Evolutionary conservation across 768 basidiomycete genomes (phyloP), one percentile per base, ranked within the genome.

Genomic region (Auricularia sp.): DNA sequence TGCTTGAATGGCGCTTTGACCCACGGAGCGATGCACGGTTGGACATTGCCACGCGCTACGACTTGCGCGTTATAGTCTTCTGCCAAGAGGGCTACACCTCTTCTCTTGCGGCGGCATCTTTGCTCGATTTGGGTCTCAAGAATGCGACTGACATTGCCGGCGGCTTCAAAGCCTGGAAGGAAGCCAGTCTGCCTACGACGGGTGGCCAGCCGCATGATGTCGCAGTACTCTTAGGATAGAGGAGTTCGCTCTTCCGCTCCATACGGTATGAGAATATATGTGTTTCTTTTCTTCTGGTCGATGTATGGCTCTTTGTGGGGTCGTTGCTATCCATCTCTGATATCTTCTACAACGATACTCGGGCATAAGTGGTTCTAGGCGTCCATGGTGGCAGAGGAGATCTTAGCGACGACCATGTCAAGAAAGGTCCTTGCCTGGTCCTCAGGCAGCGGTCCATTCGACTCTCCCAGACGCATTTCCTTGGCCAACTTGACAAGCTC

Each of bases 1-100:
- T 85, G 4, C 79, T 92, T 63, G 90, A 92, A 72, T 90, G 89
- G 88, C 81, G 84, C 29, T 86, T 92, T 68, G 90, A 92, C 73
- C 90, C 90, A 3, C 79, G 88, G 64, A 80, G 76, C 68, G 77
- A 81, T 5, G 77, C 81, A 13, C 78, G 86, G 39, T 74, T 92
- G 63, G 75, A 82, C 1, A 84, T 91, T 67, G 90, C 84, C 29
- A 85, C 89, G 74, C 77, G 89, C 64, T 92, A 88, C 69, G 90
- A 92, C 75, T 71, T 91, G 45, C 75, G 87, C 58, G 80, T 90
- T 36, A 88, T 92, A 67, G 74, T 92, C 10, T 84, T 91, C 69
- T 89, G 87, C 72, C 83, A 87, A 71, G 88, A 89, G 62, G 88
- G 90, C 1, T 82, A 84, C 70, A 80, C 88, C 16, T 87, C 85